phyloP scores from a whole-genome alignment of 2,329 filamentous ascomycete species.

The Penicillium sp. region DNA sequence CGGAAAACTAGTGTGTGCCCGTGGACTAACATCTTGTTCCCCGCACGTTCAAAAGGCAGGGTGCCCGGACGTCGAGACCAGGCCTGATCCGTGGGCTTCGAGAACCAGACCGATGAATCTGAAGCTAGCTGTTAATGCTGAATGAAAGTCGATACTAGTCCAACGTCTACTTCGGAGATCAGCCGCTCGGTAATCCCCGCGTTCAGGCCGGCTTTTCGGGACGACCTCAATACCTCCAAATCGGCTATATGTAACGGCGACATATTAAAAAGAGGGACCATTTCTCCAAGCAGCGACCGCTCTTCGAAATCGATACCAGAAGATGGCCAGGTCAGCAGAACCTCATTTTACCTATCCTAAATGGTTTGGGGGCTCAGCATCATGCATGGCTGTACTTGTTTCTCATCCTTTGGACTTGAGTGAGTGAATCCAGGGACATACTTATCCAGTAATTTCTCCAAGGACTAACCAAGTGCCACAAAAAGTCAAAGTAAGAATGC shows the following conservation, averaged over 20 bases:
- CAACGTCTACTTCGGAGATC: not conserved
- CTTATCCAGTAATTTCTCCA: not conserved
- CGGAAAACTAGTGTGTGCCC: no score
- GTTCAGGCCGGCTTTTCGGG: not conserved
- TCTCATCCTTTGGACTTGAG: conserved; percentile 30
- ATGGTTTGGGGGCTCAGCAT: conserved; percentile 30
- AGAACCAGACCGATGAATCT: not conserved
- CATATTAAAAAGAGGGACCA: not conserved
- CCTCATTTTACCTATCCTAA: conserved; percentile 12
- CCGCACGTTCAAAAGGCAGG: no score
- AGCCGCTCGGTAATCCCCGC: not conserved
- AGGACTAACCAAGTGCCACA: not conserved
- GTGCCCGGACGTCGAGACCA: no score
- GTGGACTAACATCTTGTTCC: no score
- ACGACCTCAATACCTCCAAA: not conserved
- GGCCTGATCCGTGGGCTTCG: not conserved
- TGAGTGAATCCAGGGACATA: conserved; percentile 6
- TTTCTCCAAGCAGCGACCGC: not conserved
- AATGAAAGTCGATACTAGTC: no score
- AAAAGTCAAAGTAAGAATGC: conserved; percentile 28
- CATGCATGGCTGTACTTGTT: conserved; percentile 29
- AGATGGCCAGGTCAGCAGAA: not conserved
- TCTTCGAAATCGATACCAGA: not conserved
- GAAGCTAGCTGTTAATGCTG: no score
- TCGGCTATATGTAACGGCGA: conserved; percentile 5